Evolutionary conservation across 1,284 basidiomycete genomes (phyloP), one percentile per base, ranked within the genome.

Genomic region (Takashimella koratensis): DNA sequence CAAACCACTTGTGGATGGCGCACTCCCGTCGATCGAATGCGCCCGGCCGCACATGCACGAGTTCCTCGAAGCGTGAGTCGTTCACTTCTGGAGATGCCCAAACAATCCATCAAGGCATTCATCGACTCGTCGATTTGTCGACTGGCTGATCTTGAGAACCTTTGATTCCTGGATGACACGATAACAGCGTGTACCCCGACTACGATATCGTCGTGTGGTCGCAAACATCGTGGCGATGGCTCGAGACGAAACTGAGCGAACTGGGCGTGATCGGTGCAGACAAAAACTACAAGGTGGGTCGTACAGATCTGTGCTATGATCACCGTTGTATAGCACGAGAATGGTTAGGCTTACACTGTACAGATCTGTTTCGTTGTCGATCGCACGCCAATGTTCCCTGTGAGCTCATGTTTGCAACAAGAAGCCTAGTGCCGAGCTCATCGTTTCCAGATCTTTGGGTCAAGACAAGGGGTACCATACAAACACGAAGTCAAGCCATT

Each of bases 151-250:
- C 2, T 21, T 45, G 20, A 27, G 24, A 27, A 5, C 40, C 21
- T 22, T 43, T 43, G 19, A 22, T 20, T 20, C 26, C n/a, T n/a
- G n/a, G n/a, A 4, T 6, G 4, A 26, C 1, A 42, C 19, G 26
- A 51, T 22, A 2, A 5, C 47, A 70, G 83, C 5, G 79, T 89
- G 51, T 90, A 92, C 63, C 85, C 85, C 3, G 79, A 84, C 68
- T 92, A 92, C 70, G 89, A 93, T 64, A 88, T 92, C 57, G 87
- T 86, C 62, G 85, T 91, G 52, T 91, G 89, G 88, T 86, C 68
- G 27, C 76, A 77, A 74, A 94, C 90, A 1, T 86, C 84, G 58
- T 93, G 90, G 90, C 80, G 90, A 47, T 95, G 90, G 90, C 79
- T 95, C 24, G 92, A 96, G 74, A 84, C 85, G 26, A 96, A 95